These are phyloP conservation scores for Pinus albicaulis DNA, from an alignment of 75 land plant species.

Conservation along the genomic window DNA sequence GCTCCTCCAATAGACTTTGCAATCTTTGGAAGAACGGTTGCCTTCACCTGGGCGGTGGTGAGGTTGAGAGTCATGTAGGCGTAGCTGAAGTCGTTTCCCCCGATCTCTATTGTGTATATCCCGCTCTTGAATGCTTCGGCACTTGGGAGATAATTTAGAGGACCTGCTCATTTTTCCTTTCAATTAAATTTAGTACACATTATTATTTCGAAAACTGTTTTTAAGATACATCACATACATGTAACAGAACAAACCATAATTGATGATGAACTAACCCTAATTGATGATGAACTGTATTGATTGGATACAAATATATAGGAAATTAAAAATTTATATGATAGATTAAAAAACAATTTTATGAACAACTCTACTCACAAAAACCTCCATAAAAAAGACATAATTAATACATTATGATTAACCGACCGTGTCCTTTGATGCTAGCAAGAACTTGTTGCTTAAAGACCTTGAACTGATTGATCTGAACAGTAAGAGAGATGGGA, in stretches of 20 bases:
- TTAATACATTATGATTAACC: no score
- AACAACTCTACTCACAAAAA: no score
- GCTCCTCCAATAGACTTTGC: constrained; percentile 2
- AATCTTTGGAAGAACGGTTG: not conserved
- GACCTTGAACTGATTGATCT: not conserved
- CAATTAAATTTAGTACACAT: no score
- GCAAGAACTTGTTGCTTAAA: constrained; percentile 19
- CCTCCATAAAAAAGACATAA: no score
- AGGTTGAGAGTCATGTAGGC: constrained; percentile 6
- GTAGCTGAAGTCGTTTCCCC: constrained; percentile 27
- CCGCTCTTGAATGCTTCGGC: constrained; percentile 1
- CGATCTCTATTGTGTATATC: constrained; percentile 23
- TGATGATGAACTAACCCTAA: no score
- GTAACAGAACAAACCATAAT: no score
- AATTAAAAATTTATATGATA: no score
- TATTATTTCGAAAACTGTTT: no score
- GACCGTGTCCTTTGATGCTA: not conserved
- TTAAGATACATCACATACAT: no score
- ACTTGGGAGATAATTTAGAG: not conserved
- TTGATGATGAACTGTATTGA: no score
- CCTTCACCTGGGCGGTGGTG: not conserved
- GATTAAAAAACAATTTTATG: no score
- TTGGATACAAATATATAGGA: no score
- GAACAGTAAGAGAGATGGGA: constrained; percentile 22
- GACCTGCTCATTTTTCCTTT: not conserved